Evolutionary conservation across 805 yeast species (phyloP).

Genomic region (Metschnikowia corniflorae): DNA sequence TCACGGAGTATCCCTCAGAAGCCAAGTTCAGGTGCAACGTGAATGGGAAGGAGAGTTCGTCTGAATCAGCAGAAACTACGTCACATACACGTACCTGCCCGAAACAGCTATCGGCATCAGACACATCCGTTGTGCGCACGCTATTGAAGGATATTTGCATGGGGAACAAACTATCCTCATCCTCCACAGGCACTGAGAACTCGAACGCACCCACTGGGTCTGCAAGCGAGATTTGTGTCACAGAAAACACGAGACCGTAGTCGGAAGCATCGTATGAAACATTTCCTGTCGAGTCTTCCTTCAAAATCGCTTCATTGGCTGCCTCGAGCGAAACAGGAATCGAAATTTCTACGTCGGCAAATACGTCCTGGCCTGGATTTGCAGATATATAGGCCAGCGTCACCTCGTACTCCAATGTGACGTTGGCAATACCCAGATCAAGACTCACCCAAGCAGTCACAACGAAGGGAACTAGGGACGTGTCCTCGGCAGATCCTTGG

Average conservation of each 20-base stretch:
- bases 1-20: conserved; percentile 58
- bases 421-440: conserved; percentile 58
- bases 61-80: conserved; percentile 50
- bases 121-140: conserved; percentile 39
- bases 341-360: conserved; percentile 52
- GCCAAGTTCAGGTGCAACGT: conserved; percentile 56
- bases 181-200: conserved; percentile 66
- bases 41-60: conserved; percentile 60
- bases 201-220: conserved; percentile 71
- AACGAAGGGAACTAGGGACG: conserved; percentile 51
- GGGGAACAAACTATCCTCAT: conserved; percentile 88
- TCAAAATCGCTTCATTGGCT: conserved; percentile 51
- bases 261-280: conserved; percentile 56
- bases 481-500: conserved; percentile 56
- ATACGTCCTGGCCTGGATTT: conserved; percentile 33
- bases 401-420: conserved; percentile 87
- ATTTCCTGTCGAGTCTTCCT: conserved; percentile 43
- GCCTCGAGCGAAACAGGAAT: conserved; percentile 76
- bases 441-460: conserved; percentile 83
- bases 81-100: conserved; percentile 65
- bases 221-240: conserved; percentile 52
- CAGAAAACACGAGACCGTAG: conserved; percentile 65
- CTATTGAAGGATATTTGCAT: conserved; percentile 64
- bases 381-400: conserved; percentile 36
- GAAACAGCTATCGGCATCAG: conserved; percentile 44